Evolutionary conservation across 768 basidiomycete genomes (phyloP), one percentile per base, ranked within the genome.

Genomic region (Mycena capillaripes): DNA sequence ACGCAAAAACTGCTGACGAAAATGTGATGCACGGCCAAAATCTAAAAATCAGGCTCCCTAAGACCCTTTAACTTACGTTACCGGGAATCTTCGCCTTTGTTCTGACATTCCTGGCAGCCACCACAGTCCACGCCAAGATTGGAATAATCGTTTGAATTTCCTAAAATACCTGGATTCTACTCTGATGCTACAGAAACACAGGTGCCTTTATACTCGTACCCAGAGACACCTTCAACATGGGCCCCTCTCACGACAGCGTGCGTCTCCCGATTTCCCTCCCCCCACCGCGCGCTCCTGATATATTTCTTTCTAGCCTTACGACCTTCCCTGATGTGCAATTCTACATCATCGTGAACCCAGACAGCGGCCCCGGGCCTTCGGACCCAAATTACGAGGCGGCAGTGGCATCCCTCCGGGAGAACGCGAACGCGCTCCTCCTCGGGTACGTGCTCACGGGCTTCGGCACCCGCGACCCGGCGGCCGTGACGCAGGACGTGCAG

Each of bases 171-270:
- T 34, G 16, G 11, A 30, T 55, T 17, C 36, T 48, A 32, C 44
- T 53, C 40, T 27, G 25, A 52, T 34, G 25, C 25, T 11, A 42
- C 34, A n/a, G 32, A 50, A 32, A 3, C 19, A 36, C n/a, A 56
- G 65, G 55, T 66, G 40, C 65, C 65, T 50, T 34, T 66, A 3
- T 66, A 66, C 55, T 44, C 42, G 23, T 66, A 66, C 55, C 65
- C 65, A 1, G 32, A 25, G 50, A 53, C 65, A 4, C 1, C 4
- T 19, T 2, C 38, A 19, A 46, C 55, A n/a, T 66, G 65, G 65
- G 65, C 17, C 12, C 65, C 65, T 19, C 55, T 66, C 53, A 25
- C 14, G 55, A 66, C 65, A 3, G 65, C 65, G 65, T 66, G 65
- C 36, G 36, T 27, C 36, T n/a, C 4, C 7, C 62, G 25, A 27